phyloP scores from a whole-genome alignment of 2,329 filamentous ascomycete genomes.

The Aspergillus pseudoviridinutans region DNA sequence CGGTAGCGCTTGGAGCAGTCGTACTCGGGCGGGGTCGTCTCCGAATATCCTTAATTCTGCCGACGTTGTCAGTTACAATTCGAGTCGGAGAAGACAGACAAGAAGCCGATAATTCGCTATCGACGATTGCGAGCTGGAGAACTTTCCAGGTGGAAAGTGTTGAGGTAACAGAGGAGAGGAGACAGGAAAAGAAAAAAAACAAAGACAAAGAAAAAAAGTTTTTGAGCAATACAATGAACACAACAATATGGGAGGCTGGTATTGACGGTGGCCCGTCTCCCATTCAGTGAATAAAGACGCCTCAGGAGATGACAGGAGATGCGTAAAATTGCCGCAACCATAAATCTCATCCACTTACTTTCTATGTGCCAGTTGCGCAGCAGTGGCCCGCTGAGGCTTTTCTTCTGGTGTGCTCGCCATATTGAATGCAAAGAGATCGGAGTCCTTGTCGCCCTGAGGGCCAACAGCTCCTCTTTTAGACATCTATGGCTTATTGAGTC shows the following conservation, averaged over 20 bases:
- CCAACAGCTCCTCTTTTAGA: conserved; percentile 38
- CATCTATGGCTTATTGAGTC: conserved; percentile 32
- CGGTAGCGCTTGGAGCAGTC: conserved; percentile 14
- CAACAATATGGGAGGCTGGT: conserved; percentile 1
- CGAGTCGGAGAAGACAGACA: not conserved
- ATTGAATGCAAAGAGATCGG: conserved; percentile 25
- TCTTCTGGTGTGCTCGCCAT: conserved; percentile 43
- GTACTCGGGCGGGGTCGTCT: conserved; percentile 21
- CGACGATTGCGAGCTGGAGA: not conserved
- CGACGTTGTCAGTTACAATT: not conserved
- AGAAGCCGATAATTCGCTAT: not conserved
- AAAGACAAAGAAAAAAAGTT: not conserved
- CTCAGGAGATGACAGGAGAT: conserved; percentile 5
- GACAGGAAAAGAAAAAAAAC: not conserved
- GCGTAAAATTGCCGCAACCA: conserved; percentile 10
- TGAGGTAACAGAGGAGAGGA: not conserved
- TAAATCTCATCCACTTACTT: conserved; percentile 46
- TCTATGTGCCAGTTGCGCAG: conserved; percentile 51
- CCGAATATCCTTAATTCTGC: conserved; percentile 24
- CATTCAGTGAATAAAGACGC: not conserved
- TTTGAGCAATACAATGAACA: not conserved
- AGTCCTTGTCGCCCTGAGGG: conserved; percentile 34
- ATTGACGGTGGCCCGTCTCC: not conserved
- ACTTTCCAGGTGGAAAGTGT: not conserved
- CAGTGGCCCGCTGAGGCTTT: conserved; percentile 48